Conservation (phyloP, 805 yeast genomes). For the Hermanozyma aechmeae region DNA sequence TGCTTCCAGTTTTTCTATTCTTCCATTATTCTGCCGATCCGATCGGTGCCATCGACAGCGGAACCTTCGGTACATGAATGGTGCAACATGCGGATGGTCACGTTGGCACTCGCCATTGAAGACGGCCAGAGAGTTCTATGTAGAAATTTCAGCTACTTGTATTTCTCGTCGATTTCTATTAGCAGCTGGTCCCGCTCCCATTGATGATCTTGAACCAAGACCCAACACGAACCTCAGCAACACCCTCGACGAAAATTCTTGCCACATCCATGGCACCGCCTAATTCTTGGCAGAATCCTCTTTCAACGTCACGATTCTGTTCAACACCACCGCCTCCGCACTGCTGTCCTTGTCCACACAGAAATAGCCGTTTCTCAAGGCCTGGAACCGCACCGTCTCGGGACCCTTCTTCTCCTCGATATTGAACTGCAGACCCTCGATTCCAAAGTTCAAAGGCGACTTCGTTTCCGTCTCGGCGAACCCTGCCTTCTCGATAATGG, state of each 20-base stretch:
- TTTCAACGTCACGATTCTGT: slow-evolving; percentile 89
- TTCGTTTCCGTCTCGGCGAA: slow-evolving; percentile 56
- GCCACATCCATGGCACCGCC: slow-evolving; percentile 1
- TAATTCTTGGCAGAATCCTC: slow-evolving; percentile 54
- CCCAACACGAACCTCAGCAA: too few relatives aligned
- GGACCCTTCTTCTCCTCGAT: slow-evolving; percentile 45
- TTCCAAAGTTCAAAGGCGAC: slow-evolving; percentile 67
- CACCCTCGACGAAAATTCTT: background rate
- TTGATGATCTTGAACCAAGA: too few relatives aligned
- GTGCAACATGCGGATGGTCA: too few relatives aligned
- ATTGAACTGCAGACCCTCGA: slow-evolving; percentile 54
- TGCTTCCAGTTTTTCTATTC: too few relatives aligned
- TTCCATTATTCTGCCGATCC: too few relatives aligned
- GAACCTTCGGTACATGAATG: too few relatives aligned
- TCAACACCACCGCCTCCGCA: slow-evolving; percentile 57
- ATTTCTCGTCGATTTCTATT: too few relatives aligned
- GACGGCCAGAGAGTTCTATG: too few relatives aligned
- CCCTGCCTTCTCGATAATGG: slow-evolving; percentile 66
- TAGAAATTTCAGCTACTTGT: too few relatives aligned
- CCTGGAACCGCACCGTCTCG: slow-evolving; percentile 78
- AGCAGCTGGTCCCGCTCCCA: too few relatives aligned
- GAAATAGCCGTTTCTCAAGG: slow-evolving; percentile 93
- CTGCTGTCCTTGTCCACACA: slow-evolving; percentile 75
- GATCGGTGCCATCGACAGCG: too few relatives aligned
- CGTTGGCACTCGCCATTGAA: too few relatives aligned